Conservation (phyloP, 2,329 filamentous ascomycete genomes). For the Aspergillus thermomutatus region DNA sequence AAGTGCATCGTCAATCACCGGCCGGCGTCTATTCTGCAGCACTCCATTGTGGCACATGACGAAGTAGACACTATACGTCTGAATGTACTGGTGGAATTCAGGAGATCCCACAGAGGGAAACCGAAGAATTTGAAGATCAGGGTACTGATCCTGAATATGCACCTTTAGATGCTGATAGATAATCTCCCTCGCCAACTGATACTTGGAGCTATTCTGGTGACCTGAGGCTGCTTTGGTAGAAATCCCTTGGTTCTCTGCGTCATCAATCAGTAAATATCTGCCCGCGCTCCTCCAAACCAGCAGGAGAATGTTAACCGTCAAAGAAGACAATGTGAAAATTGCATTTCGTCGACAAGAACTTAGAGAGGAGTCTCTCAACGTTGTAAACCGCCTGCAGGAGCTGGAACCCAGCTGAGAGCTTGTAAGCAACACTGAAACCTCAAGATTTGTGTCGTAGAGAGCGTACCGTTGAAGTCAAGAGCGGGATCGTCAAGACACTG, state of each 20-base stretch:
- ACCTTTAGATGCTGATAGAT: conserved; percentile 60
- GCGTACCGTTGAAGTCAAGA: conserved; percentile 5
- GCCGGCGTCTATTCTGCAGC: background rate
- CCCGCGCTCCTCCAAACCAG: background rate
- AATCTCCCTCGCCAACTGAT: conserved; percentile 57
- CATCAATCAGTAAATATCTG: background rate
- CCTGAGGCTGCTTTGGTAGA: conserved; percentile 21
- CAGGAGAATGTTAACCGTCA: background rate
- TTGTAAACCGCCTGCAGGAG: conserved; percentile 7
- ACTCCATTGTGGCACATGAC: conserved; percentile 63
- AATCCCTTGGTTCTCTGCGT: conserved; percentile 1
- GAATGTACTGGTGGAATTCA: conserved; percentile 55
- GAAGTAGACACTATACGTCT: conserved; percentile 57
- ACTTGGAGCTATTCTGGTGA: conserved; percentile 45
- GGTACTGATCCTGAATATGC: conserved; percentile 37
- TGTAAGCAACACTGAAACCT: background rate
- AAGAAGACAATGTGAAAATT: conserved; percentile 12
- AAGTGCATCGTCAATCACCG: background rate
- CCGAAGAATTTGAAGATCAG: conserved; percentile 27
- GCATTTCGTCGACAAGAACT: conserved; percentile 7
- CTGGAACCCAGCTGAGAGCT: conserved; percentile 4
- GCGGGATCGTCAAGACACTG: conserved; percentile 7
- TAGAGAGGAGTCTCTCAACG: conserved; percentile 7
- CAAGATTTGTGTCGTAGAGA: background rate
- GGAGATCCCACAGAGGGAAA: conserved; percentile 24